A percentile compares a stretch with the other conserved stretches of the same genome.
Conservation (phyloP, 768 basidiomycete species). For the Scleroderma bovista region DNA sequence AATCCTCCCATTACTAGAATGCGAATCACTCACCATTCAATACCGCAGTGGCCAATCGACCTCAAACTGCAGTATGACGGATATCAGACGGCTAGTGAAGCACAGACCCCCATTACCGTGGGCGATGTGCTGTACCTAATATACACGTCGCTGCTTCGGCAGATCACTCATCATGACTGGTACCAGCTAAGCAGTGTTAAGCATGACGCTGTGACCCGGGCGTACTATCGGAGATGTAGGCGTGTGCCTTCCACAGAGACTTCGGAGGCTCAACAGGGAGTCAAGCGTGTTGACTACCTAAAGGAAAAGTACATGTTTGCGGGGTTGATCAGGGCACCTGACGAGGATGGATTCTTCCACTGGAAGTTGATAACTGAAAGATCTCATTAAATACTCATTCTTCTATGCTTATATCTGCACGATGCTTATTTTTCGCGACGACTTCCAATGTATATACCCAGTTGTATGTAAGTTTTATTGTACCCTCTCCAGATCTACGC, state of each 20-base stretch:
- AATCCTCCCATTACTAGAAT: conserved; percentile 49
- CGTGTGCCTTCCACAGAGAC: conserved; percentile 26
- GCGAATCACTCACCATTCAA: conserved; percentile 50
- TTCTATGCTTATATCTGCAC: too few relatives aligned
- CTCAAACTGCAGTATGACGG: conserved; percentile 36
- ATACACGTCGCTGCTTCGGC: conserved; percentile 41
- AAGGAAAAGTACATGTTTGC: conserved; percentile 30
- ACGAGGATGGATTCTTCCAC: conserved; percentile 28
- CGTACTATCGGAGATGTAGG: conserved; percentile 31
- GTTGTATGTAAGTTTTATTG: too few relatives aligned
- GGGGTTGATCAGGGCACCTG: conserved; percentile 28
- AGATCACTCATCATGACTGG: conserved; percentile 34
- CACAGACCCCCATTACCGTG: conserved; percentile 43
- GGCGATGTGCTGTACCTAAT: conserved; percentile 52
- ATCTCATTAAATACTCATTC: too few relatives aligned
- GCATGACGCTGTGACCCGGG: conserved; percentile 29
- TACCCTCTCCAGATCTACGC: too few relatives aligned
- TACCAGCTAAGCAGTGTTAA: conserved; percentile 20
- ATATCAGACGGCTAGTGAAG: conserved; percentile 17
- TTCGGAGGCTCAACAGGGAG: conserved; percentile 32
- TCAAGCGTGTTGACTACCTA: conserved; percentile 36
- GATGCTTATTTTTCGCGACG: too few relatives aligned
- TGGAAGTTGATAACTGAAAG: conserved; percentile 23
- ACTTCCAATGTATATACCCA: too few relatives aligned
- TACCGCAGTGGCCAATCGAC: conserved; percentile 60